Conservation (phyloP, 2,329 filamentous ascomycete species). For the Mycosphaerella sp. region DNA sequence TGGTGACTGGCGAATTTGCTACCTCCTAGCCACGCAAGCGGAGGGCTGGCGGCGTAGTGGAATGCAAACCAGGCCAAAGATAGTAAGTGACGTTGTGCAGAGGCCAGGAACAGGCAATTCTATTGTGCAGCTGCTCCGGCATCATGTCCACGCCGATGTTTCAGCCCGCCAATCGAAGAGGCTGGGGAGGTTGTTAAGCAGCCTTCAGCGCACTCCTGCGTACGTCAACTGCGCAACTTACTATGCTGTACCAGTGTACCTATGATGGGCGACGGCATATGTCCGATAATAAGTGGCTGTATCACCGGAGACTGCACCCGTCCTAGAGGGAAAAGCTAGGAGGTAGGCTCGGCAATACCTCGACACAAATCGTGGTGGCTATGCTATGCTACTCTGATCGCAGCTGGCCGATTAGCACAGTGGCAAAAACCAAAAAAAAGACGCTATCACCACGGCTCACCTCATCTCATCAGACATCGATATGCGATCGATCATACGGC, state of each 20-base stretch:
- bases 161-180: background rate
- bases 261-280: too few relatives aligned
- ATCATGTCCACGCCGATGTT: background rate
- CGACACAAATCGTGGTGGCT: background rate
- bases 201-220: background rate
- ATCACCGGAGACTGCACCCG: too few relatives aligned
- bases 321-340: too few relatives aligned
- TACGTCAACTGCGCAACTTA: too few relatives aligned
- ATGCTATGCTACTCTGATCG: background rate
- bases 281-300: too few relatives aligned
- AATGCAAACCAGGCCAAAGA: conserved; percentile 5
- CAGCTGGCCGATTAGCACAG: too few relatives aligned
- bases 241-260: too few relatives aligned
- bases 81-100: conserved; percentile 5
- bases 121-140: conserved; percentile 7
- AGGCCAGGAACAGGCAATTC: conserved; percentile 2
- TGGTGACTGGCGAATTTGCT: conserved; percentile 3
- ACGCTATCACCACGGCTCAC: background rate
- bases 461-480: background rate
- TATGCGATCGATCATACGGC: background rate
- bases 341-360: too few relatives aligned
- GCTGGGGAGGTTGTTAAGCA: background rate
- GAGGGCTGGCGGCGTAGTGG: conserved; percentile 4
- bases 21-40: conserved; percentile 4
- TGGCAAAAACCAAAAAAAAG: too few relatives aligned